phyloP scores from a whole-genome alignment of 2,329 filamentous ascomycete species.

The Diaporthe citrichinensis region DNA sequence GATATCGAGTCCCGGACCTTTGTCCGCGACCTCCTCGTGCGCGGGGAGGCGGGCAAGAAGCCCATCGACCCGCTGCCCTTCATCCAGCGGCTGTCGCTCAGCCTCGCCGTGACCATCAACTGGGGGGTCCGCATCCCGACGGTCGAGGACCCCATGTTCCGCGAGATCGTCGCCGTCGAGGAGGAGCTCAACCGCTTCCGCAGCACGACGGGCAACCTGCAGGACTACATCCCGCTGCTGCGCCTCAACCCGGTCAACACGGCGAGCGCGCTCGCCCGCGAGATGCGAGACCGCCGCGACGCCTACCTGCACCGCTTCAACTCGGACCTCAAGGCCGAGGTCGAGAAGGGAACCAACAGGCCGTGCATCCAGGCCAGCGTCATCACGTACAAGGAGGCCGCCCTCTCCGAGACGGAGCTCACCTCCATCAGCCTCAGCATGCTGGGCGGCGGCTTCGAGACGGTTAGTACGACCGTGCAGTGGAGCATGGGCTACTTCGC shows the following conservation, averaged over 20 bases:
- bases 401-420: constrained; percentile 39
- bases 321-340: constrained; percentile 35
- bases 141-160: constrained; percentile 41
- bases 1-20: constrained; percentile 72
- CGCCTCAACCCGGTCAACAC: constrained; percentile 39
- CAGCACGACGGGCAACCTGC: constrained; percentile 40
- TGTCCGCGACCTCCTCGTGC: constrained; percentile 67
- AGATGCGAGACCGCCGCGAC: constrained; percentile 40
- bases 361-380: constrained; percentile 42
- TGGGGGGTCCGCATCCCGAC: constrained; percentile 43
- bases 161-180: constrained; percentile 43
- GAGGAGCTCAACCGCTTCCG: constrained; percentile 43
- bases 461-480: constrained; percentile 40
- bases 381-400: constrained; percentile 40
- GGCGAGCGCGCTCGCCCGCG: constrained; percentile 33
- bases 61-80: constrained; percentile 41
- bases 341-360: constrained; percentile 32
- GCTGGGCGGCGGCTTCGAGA: constrained; percentile 59
- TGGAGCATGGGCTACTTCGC: constrained; percentile 43
- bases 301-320: constrained; percentile 36
- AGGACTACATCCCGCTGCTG: constrained; percentile 40
- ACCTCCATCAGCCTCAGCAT: constrained; percentile 65
- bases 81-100: constrained; percentile 42
- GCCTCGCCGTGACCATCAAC: constrained; percentile 43
- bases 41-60: constrained; percentile 65